Percentiles rank a stretch among this genome's conserved stretches.
phyloP scores from a whole-genome alignment of 2,329 filamentous ascomycete species.

The Neonectria faginata region DNA sequence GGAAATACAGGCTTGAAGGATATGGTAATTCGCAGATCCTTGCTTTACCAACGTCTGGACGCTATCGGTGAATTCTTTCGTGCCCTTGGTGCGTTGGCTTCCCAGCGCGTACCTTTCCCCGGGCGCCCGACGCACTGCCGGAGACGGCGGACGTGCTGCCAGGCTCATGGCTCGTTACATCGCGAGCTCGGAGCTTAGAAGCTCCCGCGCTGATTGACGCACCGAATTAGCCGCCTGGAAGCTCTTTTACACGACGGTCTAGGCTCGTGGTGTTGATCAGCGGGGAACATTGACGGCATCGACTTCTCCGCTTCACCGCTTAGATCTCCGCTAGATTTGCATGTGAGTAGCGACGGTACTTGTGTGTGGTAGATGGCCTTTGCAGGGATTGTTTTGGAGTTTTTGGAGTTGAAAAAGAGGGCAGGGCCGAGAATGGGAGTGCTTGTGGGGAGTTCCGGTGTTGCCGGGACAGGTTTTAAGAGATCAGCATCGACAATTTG shows the following conservation, averaged over 20 bases:
- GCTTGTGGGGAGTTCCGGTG: background rate
- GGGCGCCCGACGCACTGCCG: slow-evolving; percentile 22
- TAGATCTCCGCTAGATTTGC: background rate
- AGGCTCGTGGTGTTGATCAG: background rate
- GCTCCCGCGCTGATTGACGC: slow-evolving; percentile 44
- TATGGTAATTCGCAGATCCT: slow-evolving; percentile 25
- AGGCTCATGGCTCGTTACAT: slow-evolving; percentile 11
- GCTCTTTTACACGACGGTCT: background rate
- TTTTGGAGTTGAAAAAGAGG: slow-evolving; percentile 3
- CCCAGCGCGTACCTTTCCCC: slow-evolving; percentile 37
- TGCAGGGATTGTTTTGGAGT: slow-evolving; percentile 6
- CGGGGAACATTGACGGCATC: background rate
- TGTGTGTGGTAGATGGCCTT: background rate
- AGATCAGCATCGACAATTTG: too few relatives aligned
- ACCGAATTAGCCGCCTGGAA: background rate
- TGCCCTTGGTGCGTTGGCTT: slow-evolving; percentile 34
- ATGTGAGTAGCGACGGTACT: background rate
- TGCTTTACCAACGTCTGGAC: slow-evolving; percentile 32
- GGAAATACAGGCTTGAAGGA: slow-evolving; percentile 28
- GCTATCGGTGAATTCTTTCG: slow-evolving; percentile 34
- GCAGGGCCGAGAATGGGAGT: background rate
- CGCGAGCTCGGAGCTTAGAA: slow-evolving; percentile 41
- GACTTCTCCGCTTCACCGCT: slow-evolving; percentile 8
- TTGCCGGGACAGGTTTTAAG: background rate
- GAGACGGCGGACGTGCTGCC: slow-evolving; percentile 26